Percentiles rank a stretch among this genome's conserved stretches.
Conservation (phyloP, 148 eudicot species). For the Gaultheria prostrata region DNA sequence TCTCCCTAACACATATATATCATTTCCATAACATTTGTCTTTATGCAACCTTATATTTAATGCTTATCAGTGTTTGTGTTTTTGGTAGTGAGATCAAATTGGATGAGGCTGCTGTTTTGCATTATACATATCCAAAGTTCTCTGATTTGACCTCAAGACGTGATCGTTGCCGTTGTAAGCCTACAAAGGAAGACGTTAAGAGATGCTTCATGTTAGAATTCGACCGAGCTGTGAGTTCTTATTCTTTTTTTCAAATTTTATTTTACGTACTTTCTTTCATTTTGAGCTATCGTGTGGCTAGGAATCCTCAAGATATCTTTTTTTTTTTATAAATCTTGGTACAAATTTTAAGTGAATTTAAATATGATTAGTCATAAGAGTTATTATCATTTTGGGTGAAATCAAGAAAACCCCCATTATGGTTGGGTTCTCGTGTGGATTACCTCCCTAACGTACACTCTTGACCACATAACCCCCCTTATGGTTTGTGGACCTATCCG, state of each 20-base stretch:
- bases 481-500: no score
- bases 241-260: not conserved
- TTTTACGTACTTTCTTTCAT: not conserved
- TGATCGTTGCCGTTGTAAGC: constrained; percentile 64
- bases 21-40: not conserved
- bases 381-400: not conserved
- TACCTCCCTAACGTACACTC: no score
- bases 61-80: not conserved
- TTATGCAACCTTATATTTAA: not conserved
- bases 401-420: no score
- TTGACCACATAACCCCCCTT: no score
- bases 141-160: constrained; percentile 65
- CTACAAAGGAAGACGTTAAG: constrained; percentile 55
- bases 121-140: constrained; percentile 58
- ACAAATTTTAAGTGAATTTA: not conserved
- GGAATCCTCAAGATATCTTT: not conserved
- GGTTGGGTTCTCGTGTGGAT: no score
- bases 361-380: not conserved
- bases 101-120: constrained; percentile 74
- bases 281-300: not conserved
- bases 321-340: not conserved
- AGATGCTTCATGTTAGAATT: constrained; percentile 69
- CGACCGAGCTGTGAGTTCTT: constrained; percentile 53
- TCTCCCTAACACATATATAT: not conserved
- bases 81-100: constrained; percentile 46